phyloP scores from a whole-genome alignment of 2,329 filamentous ascomycete genomes.

The Byssothecium circinans region DNA sequence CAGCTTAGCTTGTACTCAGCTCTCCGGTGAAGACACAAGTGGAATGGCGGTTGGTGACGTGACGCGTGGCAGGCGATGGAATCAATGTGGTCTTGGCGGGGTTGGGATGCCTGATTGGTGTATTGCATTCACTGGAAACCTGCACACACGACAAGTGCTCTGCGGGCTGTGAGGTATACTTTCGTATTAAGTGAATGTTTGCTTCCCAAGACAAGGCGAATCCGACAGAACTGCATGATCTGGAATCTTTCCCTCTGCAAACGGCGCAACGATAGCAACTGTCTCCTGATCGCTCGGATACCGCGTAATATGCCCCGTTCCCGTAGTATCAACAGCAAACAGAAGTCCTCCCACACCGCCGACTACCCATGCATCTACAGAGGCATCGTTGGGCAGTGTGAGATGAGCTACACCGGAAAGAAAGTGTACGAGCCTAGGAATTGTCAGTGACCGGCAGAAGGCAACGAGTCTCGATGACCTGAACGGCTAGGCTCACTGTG shows the following conservation, averaged over 20 bases:
- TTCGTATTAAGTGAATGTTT: conserved; percentile 17
- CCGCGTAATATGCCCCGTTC: conserved; percentile 32
- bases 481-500: conserved; percentile 22
- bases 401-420: conserved; percentile 38
- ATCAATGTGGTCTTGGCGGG: not conserved
- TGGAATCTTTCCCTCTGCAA: conserved; percentile 26
- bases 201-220: conserved; percentile 15
- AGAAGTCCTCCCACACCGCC: conserved; percentile 37
- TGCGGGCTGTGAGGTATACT: no score
- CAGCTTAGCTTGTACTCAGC: no score
- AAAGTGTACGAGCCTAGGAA: conserved; percentile 34
- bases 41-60: no score
- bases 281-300: conserved; percentile 39
- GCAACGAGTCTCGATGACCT: not conserved
- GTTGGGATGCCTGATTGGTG: not conserved
- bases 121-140: not conserved
- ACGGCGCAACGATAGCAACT: conserved; percentile 30
- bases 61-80: no score
- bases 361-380: conserved; percentile 30
- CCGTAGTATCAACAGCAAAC: conserved; percentile 35
- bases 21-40: no score
- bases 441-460: not conserved
- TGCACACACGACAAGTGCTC: no score
- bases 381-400: conserved; percentile 26
- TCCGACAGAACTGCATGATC: conserved; percentile 21